phyloP scores from a whole-genome alignment of 169 alveolate species.

The Cryptosporidium bovis region DNA sequence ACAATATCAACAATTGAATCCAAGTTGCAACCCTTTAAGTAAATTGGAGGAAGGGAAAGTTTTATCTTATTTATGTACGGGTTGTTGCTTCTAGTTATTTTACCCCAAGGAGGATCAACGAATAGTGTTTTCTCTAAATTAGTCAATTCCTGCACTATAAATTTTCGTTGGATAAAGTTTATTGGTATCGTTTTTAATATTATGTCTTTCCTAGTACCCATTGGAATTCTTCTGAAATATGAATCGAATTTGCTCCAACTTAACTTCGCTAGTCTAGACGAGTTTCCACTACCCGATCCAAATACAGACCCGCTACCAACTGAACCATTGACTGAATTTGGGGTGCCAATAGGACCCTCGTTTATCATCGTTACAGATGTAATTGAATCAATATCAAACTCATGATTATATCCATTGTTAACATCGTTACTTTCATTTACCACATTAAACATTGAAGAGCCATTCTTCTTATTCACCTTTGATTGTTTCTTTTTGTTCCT shows the following conservation, averaged over 20 bases:
- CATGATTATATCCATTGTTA: neutral
- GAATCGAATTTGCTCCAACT: slow-evolving; percentile 68
- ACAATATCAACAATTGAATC: slow-evolving; percentile 53
- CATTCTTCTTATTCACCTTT: too few relatives aligned
- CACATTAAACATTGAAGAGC: too few relatives aligned
- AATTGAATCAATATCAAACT: neutral
- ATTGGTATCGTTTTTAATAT: slow-evolving; percentile 48
- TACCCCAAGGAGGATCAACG: slow-evolving; percentile 62
- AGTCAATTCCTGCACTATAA: slow-evolving; percentile 20
- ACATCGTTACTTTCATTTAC: neutral
- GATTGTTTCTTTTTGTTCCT: slow-evolving; percentile 10
- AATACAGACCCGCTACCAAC: neutral
- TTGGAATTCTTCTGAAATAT: slow-evolving; percentile 43
- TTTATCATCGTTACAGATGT: slow-evolving; percentile 57
- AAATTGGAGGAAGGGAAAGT: slow-evolving; percentile 60
- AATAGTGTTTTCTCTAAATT: slow-evolving; percentile 18
- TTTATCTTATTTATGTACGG: slow-evolving; percentile 23
- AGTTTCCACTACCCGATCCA: neutral
- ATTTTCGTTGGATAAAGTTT: slow-evolving; percentile 10
- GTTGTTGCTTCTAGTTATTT: neutral
- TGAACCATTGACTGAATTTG: neutral
- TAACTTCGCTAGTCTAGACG: slow-evolving; percentile 63
- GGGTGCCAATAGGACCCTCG: slow-evolving; percentile 22
- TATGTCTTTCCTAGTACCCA: slow-evolving; percentile 45
- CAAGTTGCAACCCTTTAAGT: slow-evolving; percentile 29